Conservation (phyloP, 2,329 filamentous ascomycete species). For the Cephalotrichum gorgonifer region DNA sequence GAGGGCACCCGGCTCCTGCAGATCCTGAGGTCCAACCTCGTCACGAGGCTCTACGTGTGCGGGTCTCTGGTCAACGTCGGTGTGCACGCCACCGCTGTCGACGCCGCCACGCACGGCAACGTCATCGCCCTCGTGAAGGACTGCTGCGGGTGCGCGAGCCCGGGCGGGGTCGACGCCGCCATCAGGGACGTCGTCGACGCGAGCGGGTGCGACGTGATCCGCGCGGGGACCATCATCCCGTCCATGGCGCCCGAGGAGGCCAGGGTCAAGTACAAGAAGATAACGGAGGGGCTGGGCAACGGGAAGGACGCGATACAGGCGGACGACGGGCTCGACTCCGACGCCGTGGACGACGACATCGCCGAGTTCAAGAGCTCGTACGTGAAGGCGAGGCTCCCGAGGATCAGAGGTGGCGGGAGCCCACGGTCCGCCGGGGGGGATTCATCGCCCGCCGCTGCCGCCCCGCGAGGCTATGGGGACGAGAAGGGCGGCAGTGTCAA, state of each 20-base stretch:
- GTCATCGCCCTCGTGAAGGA: slow-evolving; percentile 81
- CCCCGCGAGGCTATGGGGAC: too few species aligned
- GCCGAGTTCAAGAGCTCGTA: slow-evolving; percentile 1
- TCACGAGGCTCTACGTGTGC: slow-evolving; percentile 83
- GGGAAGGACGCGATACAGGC: background rate
- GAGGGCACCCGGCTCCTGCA: slow-evolving; percentile 62
- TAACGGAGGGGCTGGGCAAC: background rate
- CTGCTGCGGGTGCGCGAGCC: slow-evolving; percentile 71
- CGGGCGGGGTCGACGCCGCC: slow-evolving; percentile 58
- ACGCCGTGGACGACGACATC: slow-evolving; percentile 6
- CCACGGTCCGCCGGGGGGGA: background rate
- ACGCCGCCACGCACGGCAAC: slow-evolving; percentile 80
- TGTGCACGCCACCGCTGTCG: slow-evolving; percentile 82
- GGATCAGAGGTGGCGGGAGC: background rate
- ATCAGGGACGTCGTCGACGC: slow-evolving; percentile 61
- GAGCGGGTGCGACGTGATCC: slow-evolving; percentile 55
- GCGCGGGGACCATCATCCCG: background rate
- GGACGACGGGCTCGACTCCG: background rate
- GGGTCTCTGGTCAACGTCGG: slow-evolving; percentile 81
- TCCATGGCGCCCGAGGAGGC: slow-evolving; percentile 2
- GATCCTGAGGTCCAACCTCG: slow-evolving; percentile 70
- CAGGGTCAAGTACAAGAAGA: background rate
- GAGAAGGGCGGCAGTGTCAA: too few species aligned
- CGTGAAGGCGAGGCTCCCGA: slow-evolving; percentile 4
- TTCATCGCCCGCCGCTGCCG: too few species aligned